These are phyloP conservation scores for Wickerhamomyces queroliae DNA, from an alignment of 805 yeast genomes.

Conservation along the genomic window DNA sequence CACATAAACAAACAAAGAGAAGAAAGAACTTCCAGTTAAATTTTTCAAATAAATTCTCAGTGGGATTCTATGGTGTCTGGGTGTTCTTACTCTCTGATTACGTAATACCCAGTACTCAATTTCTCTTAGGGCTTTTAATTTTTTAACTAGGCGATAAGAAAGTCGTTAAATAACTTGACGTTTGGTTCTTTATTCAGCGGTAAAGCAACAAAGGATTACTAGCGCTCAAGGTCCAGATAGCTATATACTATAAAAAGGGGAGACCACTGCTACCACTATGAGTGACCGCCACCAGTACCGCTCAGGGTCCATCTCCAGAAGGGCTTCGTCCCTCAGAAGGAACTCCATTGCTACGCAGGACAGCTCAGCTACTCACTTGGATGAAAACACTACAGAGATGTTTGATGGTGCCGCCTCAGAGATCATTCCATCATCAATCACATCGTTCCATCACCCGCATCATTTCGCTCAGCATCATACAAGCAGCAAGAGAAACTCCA, in stretches of 20 bases:
- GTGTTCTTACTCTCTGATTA: not conserved
- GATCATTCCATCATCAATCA: slow-evolving; percentile 70
- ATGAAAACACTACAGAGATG: slow-evolving; percentile 64
- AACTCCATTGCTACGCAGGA: slow-evolving; percentile 25
- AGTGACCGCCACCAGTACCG: slow-evolving; percentile 5
- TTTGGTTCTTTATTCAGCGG: no score
- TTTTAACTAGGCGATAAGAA: no score
- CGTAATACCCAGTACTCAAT: no score
- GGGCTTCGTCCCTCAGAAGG: slow-evolving; percentile 25
- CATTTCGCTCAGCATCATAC: slow-evolving; percentile 33
- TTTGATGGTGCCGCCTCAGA: slow-evolving; percentile 76
- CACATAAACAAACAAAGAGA: no score
- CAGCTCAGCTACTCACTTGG: slow-evolving; percentile 27
- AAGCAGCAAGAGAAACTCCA: no score
- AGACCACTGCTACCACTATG: not conserved
- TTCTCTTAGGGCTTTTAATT: no score
- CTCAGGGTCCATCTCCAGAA: slow-evolving; percentile 12
- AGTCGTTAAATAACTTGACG: no score
- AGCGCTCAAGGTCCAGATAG: no score
- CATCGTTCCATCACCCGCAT: slow-evolving; percentile 70
- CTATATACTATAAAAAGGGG: no score
- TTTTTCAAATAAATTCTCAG: not conserved
- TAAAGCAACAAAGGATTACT: no score
- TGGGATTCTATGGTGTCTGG: slow-evolving; percentile 3
- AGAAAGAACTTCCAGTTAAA: no score